A percentile compares a stretch with the other conserved stretches of the same genome.
Evolutionary conservation across 2,329 filamentous ascomycete genomes (phyloP).

Genomic region (Sarocladiaceae sp.): DNA sequence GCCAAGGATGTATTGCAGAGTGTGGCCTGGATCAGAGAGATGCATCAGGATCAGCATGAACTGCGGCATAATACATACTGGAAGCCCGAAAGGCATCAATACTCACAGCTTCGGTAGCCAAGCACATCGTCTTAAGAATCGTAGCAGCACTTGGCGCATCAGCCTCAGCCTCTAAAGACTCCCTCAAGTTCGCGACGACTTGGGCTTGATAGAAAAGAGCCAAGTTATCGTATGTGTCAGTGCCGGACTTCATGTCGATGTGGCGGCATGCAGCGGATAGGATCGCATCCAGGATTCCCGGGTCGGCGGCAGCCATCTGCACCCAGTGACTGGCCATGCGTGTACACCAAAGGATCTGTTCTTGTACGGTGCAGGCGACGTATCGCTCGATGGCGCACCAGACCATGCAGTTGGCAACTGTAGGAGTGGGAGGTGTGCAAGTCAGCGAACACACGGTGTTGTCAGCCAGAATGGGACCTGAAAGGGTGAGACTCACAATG

Average conservation of each 20-base stretch:
- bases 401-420: constrained; percentile 10
- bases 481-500: constrained; percentile 12
- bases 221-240: neutral
- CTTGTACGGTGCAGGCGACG: constrained; percentile 6
- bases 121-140: neutral
- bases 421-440: neutral
- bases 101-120: neutral
- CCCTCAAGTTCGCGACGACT: neutral
- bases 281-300: constrained; percentile 16
- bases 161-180: neutral
- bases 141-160: neutral
- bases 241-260: constrained; percentile 4
- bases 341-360: constrained; percentile 10
- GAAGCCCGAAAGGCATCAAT: too few species aligned
- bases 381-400: constrained; percentile 7
- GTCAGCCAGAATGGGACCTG: neutral
- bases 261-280: constrained; percentile 15
- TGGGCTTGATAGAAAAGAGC: neutral
- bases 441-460: too few species aligned
- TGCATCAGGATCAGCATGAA: neutral
- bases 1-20: neutral
- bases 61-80: too few species aligned
- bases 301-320: constrained; percentile 14
- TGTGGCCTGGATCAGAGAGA: neutral
- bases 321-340: constrained; percentile 14